Evolutionary conservation across 441 rosid genomes (phyloP).

Genomic region (Euphorbia corollata): DNA sequence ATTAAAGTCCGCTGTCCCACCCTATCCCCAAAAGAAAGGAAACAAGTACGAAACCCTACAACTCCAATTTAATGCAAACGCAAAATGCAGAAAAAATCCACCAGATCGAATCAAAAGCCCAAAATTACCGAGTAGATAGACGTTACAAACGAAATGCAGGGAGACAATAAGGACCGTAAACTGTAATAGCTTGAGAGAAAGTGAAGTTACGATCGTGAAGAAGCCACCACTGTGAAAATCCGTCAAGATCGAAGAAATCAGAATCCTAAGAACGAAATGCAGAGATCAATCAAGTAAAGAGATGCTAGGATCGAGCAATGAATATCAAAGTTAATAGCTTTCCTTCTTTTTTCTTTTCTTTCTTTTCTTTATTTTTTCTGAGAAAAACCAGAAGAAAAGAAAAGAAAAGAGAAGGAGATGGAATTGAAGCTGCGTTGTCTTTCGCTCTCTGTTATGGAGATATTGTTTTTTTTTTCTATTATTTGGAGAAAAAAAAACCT

Average conservation of each 20-base stretch:
- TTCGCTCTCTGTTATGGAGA: slow-evolving; percentile 1
- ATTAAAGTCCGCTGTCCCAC: background rate
- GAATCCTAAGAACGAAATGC: slow-evolving; percentile 1
- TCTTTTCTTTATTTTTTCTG: background rate
- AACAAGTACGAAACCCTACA: slow-evolving; percentile 8
- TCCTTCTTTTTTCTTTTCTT: background rate
- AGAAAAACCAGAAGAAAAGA: background rate
- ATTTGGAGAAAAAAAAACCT: background rate
- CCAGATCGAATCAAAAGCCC: slow-evolving; percentile 26
- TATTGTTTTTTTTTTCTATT: background rate
- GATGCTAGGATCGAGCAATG: slow-evolving; percentile 5
- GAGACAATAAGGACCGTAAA: slow-evolving; percentile 10
- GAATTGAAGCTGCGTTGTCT: background rate
- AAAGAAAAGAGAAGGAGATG: background rate
- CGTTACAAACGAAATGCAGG: slow-evolving; percentile 17
- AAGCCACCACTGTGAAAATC: background rate
- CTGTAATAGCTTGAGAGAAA: slow-evolving; percentile 14
- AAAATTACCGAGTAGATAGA: slow-evolving; percentile 12
- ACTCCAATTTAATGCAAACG: background rate
- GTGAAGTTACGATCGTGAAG: slow-evolving; percentile 14
- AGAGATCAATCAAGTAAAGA: slow-evolving; percentile 3
- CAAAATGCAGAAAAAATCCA: background rate
- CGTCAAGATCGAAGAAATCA: slow-evolving; percentile 3
- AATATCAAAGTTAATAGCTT: background rate
- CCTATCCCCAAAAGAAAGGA: background rate